Percentiles rank a stretch among this genome's conserved stretches.
phyloP scores from a whole-genome alignment of 2,329 filamentous ascomycete species.

The Alternaria infectoria region DNA sequence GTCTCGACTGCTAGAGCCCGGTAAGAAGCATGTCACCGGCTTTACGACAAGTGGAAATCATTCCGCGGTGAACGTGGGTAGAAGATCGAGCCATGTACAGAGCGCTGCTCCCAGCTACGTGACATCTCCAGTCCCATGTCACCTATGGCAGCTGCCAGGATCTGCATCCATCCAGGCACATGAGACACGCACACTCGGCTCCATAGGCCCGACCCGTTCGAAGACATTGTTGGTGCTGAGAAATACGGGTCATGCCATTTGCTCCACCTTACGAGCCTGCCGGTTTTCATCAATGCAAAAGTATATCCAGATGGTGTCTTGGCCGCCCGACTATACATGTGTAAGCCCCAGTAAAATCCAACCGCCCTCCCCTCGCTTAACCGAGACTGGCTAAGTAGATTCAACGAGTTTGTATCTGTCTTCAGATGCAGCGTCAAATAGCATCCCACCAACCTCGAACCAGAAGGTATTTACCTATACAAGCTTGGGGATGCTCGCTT shows the following conservation, averaged over 20 bases:
- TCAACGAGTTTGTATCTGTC: not conserved
- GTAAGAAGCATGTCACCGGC: not conserved
- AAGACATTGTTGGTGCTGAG: not conserved
- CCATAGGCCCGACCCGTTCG: conserved; percentile 4
- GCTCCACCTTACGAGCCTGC: not conserved
- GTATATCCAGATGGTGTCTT: conserved; percentile 1
- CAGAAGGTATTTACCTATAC: not conserved
- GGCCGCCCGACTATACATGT: not conserved
- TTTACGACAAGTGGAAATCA: not conserved
- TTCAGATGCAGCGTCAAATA: not conserved
- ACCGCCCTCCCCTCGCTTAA: not conserved
- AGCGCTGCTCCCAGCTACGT: not conserved
- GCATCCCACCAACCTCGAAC: not conserved
- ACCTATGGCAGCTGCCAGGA: not conserved
- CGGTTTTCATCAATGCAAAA: not conserved
- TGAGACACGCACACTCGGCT: not conserved
- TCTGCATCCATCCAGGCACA: not conserved
- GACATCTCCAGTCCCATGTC: not conserved
- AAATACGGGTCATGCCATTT: conserved; percentile 6
- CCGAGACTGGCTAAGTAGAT: not conserved
- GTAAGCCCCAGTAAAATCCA: not conserved
- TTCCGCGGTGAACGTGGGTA: not conserved
- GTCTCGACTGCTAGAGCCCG: not conserved
- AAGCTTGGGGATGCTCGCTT: not conserved
- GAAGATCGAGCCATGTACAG: not conserved